Conservation (phyloP, 148 eudicot species). For the Drosera capensis region DNA sequence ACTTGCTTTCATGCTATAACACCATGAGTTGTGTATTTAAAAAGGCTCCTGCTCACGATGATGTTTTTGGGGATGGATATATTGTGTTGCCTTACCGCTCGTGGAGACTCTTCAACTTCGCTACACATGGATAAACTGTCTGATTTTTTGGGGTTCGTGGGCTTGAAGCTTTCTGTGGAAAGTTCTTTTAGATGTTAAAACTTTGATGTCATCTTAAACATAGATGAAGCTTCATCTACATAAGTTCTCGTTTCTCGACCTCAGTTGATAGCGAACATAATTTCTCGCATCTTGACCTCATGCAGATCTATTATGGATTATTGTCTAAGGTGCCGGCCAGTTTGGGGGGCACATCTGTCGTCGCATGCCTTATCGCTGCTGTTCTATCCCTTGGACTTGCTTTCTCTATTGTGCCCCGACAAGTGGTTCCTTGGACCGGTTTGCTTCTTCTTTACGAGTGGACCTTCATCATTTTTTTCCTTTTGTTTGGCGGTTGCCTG, state of each 20-base stretch:
- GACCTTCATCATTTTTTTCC: slow-evolving; percentile 69
- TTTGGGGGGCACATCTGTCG: slow-evolving; percentile 63
- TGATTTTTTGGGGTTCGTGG: too few species aligned
- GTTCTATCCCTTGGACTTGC: slow-evolving; percentile 51
- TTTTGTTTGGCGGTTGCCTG: slow-evolving; percentile 70
- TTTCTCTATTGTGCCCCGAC: slow-evolving; percentile 63
- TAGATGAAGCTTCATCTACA: neutral
- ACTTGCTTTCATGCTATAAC: neutral
- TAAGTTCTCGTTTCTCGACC: neutral
- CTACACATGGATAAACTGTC: too few species aligned
- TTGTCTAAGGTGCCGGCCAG: slow-evolving; percentile 69
- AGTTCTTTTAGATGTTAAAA: too few species aligned
- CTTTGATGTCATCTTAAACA: too few species aligned
- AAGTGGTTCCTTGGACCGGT: slow-evolving; percentile 97
- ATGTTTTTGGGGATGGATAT: neutral
- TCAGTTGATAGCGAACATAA: neutral
- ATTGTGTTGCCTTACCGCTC: too few species aligned
- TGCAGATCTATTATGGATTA: slow-evolving; percentile 38
- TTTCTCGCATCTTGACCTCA: neutral
- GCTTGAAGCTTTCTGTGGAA: too few species aligned
- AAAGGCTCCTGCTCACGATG: too few species aligned
- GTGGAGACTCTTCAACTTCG: too few species aligned
- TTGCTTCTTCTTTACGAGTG: slow-evolving; percentile 78
- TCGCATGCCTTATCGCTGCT: slow-evolving; percentile 47
- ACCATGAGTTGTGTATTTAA: too few species aligned